Conservation (phyloP, 306 rosid genomes). For the Fragaria iinumae region DNA sequence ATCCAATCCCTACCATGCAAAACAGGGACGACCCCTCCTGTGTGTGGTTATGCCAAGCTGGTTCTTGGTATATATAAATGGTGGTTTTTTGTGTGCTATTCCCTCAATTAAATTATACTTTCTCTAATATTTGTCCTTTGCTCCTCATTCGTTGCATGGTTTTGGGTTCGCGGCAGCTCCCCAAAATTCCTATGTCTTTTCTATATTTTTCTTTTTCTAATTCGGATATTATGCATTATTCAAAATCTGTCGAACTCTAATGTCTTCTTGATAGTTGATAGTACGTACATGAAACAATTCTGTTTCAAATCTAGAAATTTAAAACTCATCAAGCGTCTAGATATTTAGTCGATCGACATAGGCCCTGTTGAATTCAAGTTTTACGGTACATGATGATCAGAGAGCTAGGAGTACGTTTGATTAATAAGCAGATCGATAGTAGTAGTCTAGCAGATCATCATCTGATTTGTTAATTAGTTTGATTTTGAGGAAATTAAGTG, state of each 20-base stretch:
- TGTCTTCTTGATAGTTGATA: neutral
- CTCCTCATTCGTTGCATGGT: slow-evolving; percentile 41
- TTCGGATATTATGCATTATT: neutral
- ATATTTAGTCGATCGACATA: neutral
- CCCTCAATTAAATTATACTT: neutral
- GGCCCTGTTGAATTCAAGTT: neutral
- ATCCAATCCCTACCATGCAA: slow-evolving; percentile 7
- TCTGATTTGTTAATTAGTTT: neutral
- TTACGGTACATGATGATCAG: too few relatives aligned
- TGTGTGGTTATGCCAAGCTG: slow-evolving; percentile 24
- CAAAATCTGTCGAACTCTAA: neutral
- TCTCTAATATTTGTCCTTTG: slow-evolving; percentile 30
- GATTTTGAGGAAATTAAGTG: too few relatives aligned
- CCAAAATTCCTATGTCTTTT: slow-evolving; percentile 8
- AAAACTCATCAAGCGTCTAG: too few relatives aligned
- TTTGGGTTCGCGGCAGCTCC: slow-evolving; percentile 31
- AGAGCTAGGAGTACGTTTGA: neutral
- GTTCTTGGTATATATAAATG: neutral
- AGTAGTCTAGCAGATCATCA: neutral
- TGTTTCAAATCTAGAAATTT: neutral
- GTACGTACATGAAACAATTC: neutral
- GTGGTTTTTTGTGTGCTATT: neutral
- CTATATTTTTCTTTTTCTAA: neutral
- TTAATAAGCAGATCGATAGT: neutral
- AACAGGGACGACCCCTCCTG: neutral